These are phyloP conservation scores for Xerocomellus dryophilus DNA, from an alignment of 768 basidiomycete species.

Conservation along the genomic window DNA sequence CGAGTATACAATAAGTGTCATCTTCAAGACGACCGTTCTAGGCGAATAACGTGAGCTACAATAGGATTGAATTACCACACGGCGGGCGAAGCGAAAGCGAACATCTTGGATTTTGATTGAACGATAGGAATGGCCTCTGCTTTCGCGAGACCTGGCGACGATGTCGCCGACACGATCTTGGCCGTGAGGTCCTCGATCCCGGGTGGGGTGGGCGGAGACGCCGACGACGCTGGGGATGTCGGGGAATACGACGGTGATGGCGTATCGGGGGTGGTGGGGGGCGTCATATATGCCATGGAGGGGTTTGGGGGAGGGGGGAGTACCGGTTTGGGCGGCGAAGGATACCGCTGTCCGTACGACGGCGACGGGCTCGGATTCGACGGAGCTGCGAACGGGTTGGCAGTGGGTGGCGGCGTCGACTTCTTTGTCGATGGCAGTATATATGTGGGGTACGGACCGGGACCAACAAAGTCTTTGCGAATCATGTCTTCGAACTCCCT, in stretches of 20 bases:
- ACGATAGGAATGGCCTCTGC: conserved; percentile 23
- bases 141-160: conserved; percentile 32
- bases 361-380: conserved; percentile 29
- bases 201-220: conserved; percentile 57
- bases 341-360: conserved; percentile 29
- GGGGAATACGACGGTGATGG: conserved; percentile 53
- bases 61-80: conserved; percentile 47
- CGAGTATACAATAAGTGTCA: conserved; percentile 23
- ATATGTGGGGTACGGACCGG: conserved; percentile 61
- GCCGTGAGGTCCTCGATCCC: conserved; percentile 50
- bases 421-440: conserved; percentile 60
- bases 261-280: conserved; percentile 47
- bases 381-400: conserved; percentile 34
- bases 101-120: conserved; percentile 56
- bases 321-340: conserved; percentile 32
- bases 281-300: conserved; percentile 21
- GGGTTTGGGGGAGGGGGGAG: conserved; percentile 18
- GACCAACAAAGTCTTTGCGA: conserved; percentile 54
- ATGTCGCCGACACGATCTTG: conserved; percentile 43
- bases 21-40: conserved; percentile 33
- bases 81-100: conserved; percentile 58
- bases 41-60: conserved; percentile 23
- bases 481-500: conserved; percentile 60
- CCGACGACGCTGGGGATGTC: conserved; percentile 59
- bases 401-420: conserved; percentile 41